Percentiles rank a stretch among this genome's conserved stretches.
Conservation (phyloP, 2,329 filamentous ascomycete genomes). For the Xylariaceae sp. region DNA sequence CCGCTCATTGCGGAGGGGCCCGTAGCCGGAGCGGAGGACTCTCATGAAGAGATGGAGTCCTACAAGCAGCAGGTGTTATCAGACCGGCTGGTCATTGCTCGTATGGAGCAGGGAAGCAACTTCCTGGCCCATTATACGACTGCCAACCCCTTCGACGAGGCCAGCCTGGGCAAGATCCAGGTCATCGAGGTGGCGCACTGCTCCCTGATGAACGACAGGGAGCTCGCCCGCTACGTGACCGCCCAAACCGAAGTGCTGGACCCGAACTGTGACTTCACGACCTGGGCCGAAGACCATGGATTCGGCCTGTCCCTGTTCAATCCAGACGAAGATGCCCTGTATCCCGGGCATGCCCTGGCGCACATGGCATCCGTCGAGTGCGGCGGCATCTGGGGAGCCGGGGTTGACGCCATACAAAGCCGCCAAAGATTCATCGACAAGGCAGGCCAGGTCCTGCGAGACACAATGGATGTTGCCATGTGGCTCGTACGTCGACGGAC, state of each 20-base stretch:
- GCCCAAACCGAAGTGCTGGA: conserved; percentile 28
- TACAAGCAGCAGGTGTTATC: conserved; percentile 33
- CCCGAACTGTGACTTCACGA: conserved; percentile 16
- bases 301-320: not conserved
- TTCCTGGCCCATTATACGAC: conserved; percentile 31
- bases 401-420: not conserved
- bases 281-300: conserved; percentile 4
- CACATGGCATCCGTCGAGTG: conserved; percentile 11
- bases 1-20: conserved; percentile 34
- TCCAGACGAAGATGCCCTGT: not conserved
- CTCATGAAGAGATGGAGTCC: conserved; percentile 31
- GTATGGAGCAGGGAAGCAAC: conserved; percentile 30
- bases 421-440: not conserved
- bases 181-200: conserved; percentile 25
- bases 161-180: conserved; percentile 18
- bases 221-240: conserved; percentile 25
- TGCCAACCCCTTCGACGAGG: conserved; percentile 28
- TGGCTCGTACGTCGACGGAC: conserved; percentile 14
- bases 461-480: conserved; percentile 8
- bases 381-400: not conserved
- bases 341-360: conserved; percentile 10
- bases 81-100: conserved; percentile 29
- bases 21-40: conserved; percentile 22
- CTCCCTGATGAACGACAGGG: conserved; percentile 20
- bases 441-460: conserved; percentile 3